Conservation (phyloP, 768 basidiomycete species). For the Saitozyma podzolica region DNA sequence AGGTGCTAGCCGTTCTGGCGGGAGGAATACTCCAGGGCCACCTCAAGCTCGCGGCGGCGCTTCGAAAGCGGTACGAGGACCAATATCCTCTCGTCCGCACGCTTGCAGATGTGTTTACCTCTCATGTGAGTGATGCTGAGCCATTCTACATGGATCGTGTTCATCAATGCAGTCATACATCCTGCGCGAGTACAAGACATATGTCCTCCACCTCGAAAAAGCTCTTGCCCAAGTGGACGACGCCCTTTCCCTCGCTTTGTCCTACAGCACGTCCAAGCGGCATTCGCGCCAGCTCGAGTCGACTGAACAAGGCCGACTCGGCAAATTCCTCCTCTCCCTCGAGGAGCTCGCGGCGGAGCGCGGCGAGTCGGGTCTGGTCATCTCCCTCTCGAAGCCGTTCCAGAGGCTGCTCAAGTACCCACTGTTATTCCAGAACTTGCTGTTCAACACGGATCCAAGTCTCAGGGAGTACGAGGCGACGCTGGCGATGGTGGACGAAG, state of each 20-base stretch:
- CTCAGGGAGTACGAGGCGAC: slow-evolving; percentile 94
- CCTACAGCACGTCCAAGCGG: slow-evolving; percentile 5
- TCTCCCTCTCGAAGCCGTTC: slow-evolving; percentile 94
- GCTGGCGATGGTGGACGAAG: slow-evolving; percentile 92
- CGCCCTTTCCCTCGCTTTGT: slow-evolving; percentile 59
- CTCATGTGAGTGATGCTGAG: slow-evolving; percentile 66
- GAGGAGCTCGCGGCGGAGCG: slow-evolving; percentile 79
- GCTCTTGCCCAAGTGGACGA: slow-evolving; percentile 85
- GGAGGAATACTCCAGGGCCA: slow-evolving; percentile 87
- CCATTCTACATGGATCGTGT: slow-evolving; percentile 16
- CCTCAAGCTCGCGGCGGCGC: slow-evolving; percentile 73
- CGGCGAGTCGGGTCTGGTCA: slow-evolving; percentile 91
- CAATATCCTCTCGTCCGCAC: slow-evolving; percentile 91
- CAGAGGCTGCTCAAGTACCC: slow-evolving; percentile 96
- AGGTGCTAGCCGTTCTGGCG: slow-evolving; percentile 82
- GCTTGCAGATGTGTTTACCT: slow-evolving; percentile 92
- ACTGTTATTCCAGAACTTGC: slow-evolving; percentile 91
- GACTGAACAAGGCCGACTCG: neutral
- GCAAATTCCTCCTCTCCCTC: slow-evolving; percentile 51
- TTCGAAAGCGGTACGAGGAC: slow-evolving; percentile 89
- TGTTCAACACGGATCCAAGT: slow-evolving; percentile 89
- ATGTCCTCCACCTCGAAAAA: slow-evolving; percentile 89
- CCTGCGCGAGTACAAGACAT: slow-evolving; percentile 87
- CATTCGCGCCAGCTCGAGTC: slow-evolving; percentile 7
- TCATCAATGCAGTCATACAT: slow-evolving; percentile 71